These are phyloP conservation scores for Podospora pseudoanserina DNA, from an alignment of 495 filamentous ascomycete species.

Conservation along the genomic window DNA sequence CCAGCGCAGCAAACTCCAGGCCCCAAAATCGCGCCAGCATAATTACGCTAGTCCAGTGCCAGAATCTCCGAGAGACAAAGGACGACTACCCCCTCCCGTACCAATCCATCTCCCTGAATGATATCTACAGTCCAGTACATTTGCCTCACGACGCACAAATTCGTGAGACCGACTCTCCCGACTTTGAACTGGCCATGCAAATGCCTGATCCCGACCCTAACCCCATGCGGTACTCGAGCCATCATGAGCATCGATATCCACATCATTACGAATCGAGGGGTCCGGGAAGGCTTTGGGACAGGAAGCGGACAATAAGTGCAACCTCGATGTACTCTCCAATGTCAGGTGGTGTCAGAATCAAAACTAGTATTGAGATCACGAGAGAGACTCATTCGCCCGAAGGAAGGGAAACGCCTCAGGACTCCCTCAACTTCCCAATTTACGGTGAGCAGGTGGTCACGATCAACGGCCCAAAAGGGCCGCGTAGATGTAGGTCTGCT, in stretches of 20 bases:
- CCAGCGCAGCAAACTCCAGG: not conserved
- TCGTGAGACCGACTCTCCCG: not conserved
- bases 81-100: not conserved
- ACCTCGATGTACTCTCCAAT: not conserved
- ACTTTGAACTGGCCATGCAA: not conserved
- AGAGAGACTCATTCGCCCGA: constrained; percentile 8
- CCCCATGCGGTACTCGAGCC: not conserved
- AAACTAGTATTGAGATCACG: constrained; percentile 20
- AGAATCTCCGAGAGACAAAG: not conserved
- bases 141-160: not conserved
- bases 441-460: constrained; percentile 6
- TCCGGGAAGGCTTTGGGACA: not conserved
- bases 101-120: not conserved
- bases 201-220: not conserved
- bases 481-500: not conserved
- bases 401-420: not conserved
- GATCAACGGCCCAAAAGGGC: constrained; percentile 17
- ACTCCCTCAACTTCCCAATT: not conserved
- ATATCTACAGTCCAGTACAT: not conserved
- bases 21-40: not conserved
- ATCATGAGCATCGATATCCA: not conserved
- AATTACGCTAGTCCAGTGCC: not conserved
- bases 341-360: constrained; percentile 7
- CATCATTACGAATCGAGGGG: not conserved
- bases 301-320: not conserved